Evolutionary conservation across 2,329 filamentous ascomycete species (phyloP).

Genomic region (Colletotrichum karsti): DNA sequence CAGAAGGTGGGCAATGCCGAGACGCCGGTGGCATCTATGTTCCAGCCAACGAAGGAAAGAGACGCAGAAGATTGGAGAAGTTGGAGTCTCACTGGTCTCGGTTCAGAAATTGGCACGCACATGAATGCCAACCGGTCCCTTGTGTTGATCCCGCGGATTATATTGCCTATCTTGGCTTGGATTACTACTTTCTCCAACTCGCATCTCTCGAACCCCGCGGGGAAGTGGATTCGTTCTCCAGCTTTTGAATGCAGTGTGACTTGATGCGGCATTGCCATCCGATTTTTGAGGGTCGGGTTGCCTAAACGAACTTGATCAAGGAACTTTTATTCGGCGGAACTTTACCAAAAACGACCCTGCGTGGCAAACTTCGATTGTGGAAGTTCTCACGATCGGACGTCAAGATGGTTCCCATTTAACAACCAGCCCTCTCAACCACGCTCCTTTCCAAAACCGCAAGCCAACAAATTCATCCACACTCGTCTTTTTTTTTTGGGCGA

Average conservation of each 20-base stretch:
- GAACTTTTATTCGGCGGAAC: not conserved
- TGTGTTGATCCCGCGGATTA: constrained; percentile 17
- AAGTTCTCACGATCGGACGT: not conserved
- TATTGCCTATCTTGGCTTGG: constrained; percentile 8
- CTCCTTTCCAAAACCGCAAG: not conserved
- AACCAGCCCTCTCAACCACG: not conserved
- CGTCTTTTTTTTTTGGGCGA: not conserved
- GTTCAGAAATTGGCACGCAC: not conserved
- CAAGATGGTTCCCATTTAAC: not conserved
- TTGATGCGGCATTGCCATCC: not conserved
- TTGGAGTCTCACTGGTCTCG: not conserved
- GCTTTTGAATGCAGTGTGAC: not conserved
- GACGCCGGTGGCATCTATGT: not conserved
- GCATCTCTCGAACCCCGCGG: constrained; percentile 9
- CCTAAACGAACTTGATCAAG: not conserved
- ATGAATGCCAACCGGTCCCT: not conserved
- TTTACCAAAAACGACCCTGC: not conserved
- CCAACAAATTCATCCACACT: not conserved
- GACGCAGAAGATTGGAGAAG: not conserved
- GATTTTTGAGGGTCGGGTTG: not conserved
- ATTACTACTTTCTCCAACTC: not conserved
- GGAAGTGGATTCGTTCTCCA: constrained; percentile 23
- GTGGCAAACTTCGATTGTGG: not conserved
- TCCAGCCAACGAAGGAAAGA: constrained; percentile 7
- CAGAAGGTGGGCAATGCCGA: not conserved